phyloP scores from a whole-genome alignment of 2,329 filamentous ascomycete genomes.

The Hypoxylon sp. region DNA sequence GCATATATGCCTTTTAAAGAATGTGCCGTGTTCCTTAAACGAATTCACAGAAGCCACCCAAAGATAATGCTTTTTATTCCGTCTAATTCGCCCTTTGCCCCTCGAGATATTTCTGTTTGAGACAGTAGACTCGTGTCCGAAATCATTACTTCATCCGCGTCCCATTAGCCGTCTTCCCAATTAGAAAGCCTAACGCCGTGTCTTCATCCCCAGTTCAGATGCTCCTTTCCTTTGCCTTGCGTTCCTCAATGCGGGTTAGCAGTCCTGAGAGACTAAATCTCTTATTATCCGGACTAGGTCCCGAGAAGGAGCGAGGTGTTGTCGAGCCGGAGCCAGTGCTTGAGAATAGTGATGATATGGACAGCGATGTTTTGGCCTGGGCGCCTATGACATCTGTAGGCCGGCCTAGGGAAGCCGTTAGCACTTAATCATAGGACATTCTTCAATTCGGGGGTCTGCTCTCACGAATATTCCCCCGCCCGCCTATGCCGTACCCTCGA shows the following conservation, averaged over 20 bases:
- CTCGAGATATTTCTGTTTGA: background rate
- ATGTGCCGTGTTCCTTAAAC: background rate
- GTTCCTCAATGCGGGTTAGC: slow-evolving; percentile 36
- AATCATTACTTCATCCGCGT: background rate
- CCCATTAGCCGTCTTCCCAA: slow-evolving; percentile 1
- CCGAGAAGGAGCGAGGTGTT: slow-evolving; percentile 16
- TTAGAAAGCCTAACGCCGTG: slow-evolving; percentile 2
- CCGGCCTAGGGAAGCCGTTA: slow-evolving; percentile 42
- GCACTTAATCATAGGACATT: background rate
- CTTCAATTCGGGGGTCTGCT: background rate
- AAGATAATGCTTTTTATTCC: background rate
- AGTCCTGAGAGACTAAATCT: slow-evolving; percentile 36
- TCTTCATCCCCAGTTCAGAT: background rate
- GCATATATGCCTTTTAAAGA: background rate
- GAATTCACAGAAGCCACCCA: background rate
- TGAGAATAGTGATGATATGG: slow-evolving; percentile 37
- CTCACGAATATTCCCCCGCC: slow-evolving; percentile 59
- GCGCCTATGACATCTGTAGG: slow-evolving; percentile 53
- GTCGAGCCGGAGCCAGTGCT: slow-evolving; percentile 13
- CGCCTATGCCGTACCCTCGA: slow-evolving; percentile 59
- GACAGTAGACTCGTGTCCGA: background rate
- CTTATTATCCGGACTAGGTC: slow-evolving; percentile 29
- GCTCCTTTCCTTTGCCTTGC: slow-evolving; percentile 30
- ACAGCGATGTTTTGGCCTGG: slow-evolving; percentile 30
- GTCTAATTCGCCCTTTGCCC: background rate